Percentiles rank a stretch among this genome's conserved stretches.
Conservation (phyloP, 1,139 yeast species). For the Pneumocystis murina region DNA sequence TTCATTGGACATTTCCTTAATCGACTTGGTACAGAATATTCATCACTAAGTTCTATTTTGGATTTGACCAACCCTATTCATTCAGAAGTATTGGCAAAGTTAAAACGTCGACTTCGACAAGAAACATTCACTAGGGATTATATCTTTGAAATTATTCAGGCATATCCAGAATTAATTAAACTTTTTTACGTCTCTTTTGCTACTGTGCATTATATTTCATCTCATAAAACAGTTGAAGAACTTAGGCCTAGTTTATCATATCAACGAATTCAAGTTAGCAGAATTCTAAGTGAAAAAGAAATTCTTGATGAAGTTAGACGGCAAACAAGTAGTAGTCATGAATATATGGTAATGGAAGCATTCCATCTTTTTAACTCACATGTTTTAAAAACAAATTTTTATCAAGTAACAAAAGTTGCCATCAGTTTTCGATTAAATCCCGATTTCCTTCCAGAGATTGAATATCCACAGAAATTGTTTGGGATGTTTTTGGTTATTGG, state of each 20-base stretch:
- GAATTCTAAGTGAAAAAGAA: conserved; percentile 62
- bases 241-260: conserved; percentile 62
- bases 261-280: conserved; percentile 69
- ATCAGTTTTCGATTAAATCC: conserved; percentile 85
- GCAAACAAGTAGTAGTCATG: conserved; percentile 65
- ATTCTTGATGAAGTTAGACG: conserved; percentile 53
- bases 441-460: conserved; percentile 62
- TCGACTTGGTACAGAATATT: conserved; percentile 84
- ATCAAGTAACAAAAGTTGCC: conserved; percentile 88
- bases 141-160: conserved; percentile 61
- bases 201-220: conserved; percentile 67
- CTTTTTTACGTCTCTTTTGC: conserved; percentile 87
- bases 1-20: conserved; percentile 89
- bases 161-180: conserved; percentile 57
- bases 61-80: conserved; percentile 47
- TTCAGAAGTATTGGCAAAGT: conserved; percentile 56
- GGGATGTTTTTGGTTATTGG: conserved; percentile 96
- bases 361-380: conserved; percentile 73
- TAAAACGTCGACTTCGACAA: conserved; percentile 79
- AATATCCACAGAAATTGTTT: conserved; percentile 82
- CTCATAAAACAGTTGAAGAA: conserved; percentile 40
- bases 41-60: conserved; percentile 48
- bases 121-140: conserved; percentile 85
- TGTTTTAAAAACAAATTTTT: conserved; percentile 83
- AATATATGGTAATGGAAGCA: conserved; percentile 66